Conservation (phyloP, 352 stramenopile genomes). For the Pythium oligandrum region DNA sequence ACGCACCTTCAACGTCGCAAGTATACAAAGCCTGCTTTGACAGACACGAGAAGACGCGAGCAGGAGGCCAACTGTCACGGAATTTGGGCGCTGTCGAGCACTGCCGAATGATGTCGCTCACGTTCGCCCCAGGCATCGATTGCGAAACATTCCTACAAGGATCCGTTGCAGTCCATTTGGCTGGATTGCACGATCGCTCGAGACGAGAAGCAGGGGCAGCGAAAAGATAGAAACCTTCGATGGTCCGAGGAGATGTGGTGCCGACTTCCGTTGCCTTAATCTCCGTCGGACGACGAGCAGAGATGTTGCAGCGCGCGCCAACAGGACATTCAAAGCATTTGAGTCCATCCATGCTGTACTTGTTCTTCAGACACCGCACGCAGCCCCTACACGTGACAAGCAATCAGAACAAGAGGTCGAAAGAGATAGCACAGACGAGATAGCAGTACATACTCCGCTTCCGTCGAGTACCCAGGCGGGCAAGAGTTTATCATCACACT, state of each 20-base stretch:
- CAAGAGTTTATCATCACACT: constrained; percentile 34
- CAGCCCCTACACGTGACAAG: constrained; percentile 31
- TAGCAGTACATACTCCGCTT: constrained; percentile 26
- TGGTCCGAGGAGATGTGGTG: constrained; percentile 46
- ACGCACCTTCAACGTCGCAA: constrained; percentile 55
- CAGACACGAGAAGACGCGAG: constrained; percentile 58
- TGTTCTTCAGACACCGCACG: constrained; percentile 38
- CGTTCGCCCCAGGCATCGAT: constrained; percentile 6
- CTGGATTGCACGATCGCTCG: constrained; percentile 22
- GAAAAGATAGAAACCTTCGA: constrained; percentile 56
- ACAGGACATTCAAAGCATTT: constrained; percentile 51
- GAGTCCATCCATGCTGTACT: constrained; percentile 57
- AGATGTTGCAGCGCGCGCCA: constrained; percentile 43
- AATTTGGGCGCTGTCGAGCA: constrained; percentile 35
- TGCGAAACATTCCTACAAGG: constrained; percentile 34
- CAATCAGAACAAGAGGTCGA: constrained; percentile 1
- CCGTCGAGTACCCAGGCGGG: constrained; percentile 36
- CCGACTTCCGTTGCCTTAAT: constrained; percentile 35
- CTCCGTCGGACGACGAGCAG: constrained; percentile 48
- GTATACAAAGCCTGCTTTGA: constrained; percentile 52
- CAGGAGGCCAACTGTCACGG: constrained; percentile 47
- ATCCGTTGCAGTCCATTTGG: constrained; percentile 38
- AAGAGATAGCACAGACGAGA: background rate
- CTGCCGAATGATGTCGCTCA: constrained; percentile 34
- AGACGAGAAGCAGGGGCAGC: constrained; percentile 37